A percentile compares a stretch with the other conserved stretches of the same genome.
phyloP scores from a whole-genome alignment of 78 protist genomes.

The Chrysochromulina parva region DNA sequence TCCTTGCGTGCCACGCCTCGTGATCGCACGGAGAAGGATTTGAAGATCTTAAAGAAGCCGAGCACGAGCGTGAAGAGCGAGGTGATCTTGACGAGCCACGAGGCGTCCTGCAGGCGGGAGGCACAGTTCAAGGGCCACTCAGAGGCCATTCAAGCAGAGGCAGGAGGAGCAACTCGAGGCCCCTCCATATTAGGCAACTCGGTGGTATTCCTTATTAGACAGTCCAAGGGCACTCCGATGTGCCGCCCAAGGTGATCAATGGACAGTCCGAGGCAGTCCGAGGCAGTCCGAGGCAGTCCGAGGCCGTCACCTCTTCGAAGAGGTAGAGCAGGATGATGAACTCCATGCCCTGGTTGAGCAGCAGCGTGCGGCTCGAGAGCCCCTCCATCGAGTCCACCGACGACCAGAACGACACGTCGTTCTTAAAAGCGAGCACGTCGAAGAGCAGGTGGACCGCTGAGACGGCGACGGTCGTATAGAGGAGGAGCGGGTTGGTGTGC shows the following conservation, averaged over 20 bases:
- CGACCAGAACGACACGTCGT: constrained; percentile 43
- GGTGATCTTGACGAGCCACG: constrained; percentile 11
- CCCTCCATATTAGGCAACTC: no score
- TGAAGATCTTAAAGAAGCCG: constrained; percentile 32
- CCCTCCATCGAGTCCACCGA: constrained; percentile 13
- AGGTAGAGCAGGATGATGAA: constrained; percentile 29
- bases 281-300: no score
- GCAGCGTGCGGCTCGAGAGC: constrained; percentile 17
- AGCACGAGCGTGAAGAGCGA: constrained; percentile 23
- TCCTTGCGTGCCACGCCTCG: neutral
- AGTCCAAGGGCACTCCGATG: no score
- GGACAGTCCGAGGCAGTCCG: no score
- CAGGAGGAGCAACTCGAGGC: no score
- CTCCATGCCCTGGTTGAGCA: constrained; percentile 33
- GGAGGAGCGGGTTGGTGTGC: constrained; percentile 10
- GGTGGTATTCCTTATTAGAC: no score
- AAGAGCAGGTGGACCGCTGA: constrained; percentile 36
- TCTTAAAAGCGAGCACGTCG: constrained; percentile 47
- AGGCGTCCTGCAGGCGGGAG: neutral
- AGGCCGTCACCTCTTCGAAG: neutral
- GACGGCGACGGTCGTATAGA: constrained; percentile 20
- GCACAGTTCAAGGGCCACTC: no score
- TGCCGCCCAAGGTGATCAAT: no score
- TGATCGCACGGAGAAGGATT: neutral
- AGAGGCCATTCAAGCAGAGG: no score